Evolutionary conservation across 352 stramenopile genomes (phyloP).

Genomic region (Pythium angustatum): DNA sequence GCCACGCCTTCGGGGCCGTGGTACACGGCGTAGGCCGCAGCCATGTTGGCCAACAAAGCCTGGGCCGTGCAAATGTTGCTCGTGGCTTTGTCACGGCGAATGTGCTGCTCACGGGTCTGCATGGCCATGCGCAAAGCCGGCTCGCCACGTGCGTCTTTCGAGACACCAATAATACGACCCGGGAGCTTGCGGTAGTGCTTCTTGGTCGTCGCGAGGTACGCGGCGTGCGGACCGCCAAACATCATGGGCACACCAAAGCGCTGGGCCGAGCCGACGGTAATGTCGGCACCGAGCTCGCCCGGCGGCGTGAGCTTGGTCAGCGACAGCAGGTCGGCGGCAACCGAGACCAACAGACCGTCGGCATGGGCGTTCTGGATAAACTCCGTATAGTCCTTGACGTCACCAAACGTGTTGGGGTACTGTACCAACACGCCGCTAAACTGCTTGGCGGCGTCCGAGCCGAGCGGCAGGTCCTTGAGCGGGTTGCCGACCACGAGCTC

Average conservation of each 20-base stretch:
- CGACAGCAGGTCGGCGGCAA: slow-evolving; percentile 96
- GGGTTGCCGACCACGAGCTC: slow-evolving; percentile 92
- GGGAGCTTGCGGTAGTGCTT: slow-evolving; percentile 97
- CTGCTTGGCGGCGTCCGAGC: slow-evolving; percentile 71
- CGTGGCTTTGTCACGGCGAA: slow-evolving; percentile 98
- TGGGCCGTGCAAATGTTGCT: slow-evolving; percentile 99
- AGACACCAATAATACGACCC: slow-evolving; percentile 98
- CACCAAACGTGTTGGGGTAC: slow-evolving; percentile 99
- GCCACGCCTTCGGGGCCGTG: slow-evolving; percentile 96
- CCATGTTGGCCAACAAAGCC: slow-evolving; percentile 99
- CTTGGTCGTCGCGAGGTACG: slow-evolving; percentile 96
- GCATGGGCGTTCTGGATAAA: slow-evolving; percentile 90
- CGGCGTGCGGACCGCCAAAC: slow-evolving; percentile 98
- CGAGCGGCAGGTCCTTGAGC: slow-evolving; percentile 71
- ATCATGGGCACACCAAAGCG: slow-evolving; percentile 99
- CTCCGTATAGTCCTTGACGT: slow-evolving; percentile 89
- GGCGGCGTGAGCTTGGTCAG: slow-evolving; percentile 94
- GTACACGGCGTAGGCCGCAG: slow-evolving; percentile 97
- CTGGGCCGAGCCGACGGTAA: slow-evolving; percentile 98
- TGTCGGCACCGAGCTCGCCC: slow-evolving; percentile 96
- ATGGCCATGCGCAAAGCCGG: slow-evolving; percentile 98
- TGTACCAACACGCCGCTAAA: slow-evolving; percentile 98
- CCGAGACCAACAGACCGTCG: slow-evolving; percentile 92
- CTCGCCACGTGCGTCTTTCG: slow-evolving; percentile 95
- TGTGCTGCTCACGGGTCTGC: slow-evolving; percentile 99